Evolutionary conservation across 495 filamentous ascomycete species (phyloP), one percentile per base, ranked within the genome.

Genomic region (Aspergillus sclerotioniger): DNA sequence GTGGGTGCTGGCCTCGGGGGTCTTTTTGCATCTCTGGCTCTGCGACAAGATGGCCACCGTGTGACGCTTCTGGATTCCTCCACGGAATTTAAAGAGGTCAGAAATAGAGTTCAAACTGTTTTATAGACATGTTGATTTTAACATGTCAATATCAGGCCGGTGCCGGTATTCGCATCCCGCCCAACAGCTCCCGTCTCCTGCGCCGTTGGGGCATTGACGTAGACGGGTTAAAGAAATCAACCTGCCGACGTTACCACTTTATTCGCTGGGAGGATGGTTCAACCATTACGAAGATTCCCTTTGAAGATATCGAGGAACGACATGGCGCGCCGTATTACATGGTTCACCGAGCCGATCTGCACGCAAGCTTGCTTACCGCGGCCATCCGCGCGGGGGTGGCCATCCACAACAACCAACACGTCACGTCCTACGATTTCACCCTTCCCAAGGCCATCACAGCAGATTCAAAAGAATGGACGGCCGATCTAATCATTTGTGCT

Each of bases 321-420:
- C 58, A 54, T 28, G 64, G 66, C 1, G 28, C 45, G 1, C 51
- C 49, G 19, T 41, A 57, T 10, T 67, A 71, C 33, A 61, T 71
- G 2, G 67, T 79, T n/a, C 80, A 85, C 68, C 69, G 83, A 3
- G 77, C 80, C 1, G 82, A 81, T 70, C 57, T 76, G 58, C 79
- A 82, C 67, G 63, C 33, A 9, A 37, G 33, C 9, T 15, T 37
- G 33, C 33, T 37, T 1, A 37, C 33, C 9, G 33, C 33, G 8
- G 33, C 33, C 2, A 37, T 15, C 3, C 33, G 33, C 3, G 33
- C 33, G 13, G 33, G 33, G 9, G 13, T 37, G 9, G 33, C 33
- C 33, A 37, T 37, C 33, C 33, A 37, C 33, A 37, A 3, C 33
- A 37, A 37, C 33, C 33, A 37, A 37, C 33, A 37, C 7, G 33